These are phyloP conservation scores for Hordeum marinum DNA, from an alignment of 176 grass and related monocot genomes.

Conservation along the genomic window DNA sequence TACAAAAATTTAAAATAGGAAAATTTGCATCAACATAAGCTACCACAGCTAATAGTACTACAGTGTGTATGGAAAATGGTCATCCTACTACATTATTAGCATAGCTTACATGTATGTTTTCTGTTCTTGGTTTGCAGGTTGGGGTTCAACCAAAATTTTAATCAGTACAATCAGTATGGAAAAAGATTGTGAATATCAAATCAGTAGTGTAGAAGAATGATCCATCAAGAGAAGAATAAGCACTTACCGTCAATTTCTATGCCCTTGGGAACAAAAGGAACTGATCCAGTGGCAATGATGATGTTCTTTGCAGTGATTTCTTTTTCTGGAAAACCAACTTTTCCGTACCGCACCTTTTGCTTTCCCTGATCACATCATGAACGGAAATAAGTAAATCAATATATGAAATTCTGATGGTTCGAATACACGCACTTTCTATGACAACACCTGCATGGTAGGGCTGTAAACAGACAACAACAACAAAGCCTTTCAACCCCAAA, in stretches of 20 bases:
- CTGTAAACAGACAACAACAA: not conserved
- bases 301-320: slow-evolving; percentile 86
- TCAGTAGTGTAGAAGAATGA: slow-evolving; percentile 13
- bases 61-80: slow-evolving; percentile 1
- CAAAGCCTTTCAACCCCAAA: too few relatives aligned
- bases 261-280: slow-evolving; percentile 95
- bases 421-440: not conserved
- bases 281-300: slow-evolving; percentile 90
- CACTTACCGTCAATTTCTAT: slow-evolving; percentile 90
- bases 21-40: not conserved
- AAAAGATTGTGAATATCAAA: not conserved
- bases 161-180: not conserved
- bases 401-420: not conserved
- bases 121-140: not conserved
- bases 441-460: not conserved
- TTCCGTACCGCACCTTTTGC: slow-evolving; percentile 81
- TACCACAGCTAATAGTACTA: not conserved
- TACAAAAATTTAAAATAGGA: not conserved
- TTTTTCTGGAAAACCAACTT: slow-evolving; percentile 70
- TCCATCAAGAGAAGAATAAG: slow-evolving; percentile 16
- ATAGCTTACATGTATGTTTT: slow-evolving; percentile 4
- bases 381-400: slow-evolving; percentile 13
- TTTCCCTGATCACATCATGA: slow-evolving; percentile 53
- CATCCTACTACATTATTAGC: not conserved
- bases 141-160: not conserved